These are phyloP conservation scores for Kazachstania bromeliacearum DNA, from an alignment of 805 yeast species.

Conservation along the genomic window DNA sequence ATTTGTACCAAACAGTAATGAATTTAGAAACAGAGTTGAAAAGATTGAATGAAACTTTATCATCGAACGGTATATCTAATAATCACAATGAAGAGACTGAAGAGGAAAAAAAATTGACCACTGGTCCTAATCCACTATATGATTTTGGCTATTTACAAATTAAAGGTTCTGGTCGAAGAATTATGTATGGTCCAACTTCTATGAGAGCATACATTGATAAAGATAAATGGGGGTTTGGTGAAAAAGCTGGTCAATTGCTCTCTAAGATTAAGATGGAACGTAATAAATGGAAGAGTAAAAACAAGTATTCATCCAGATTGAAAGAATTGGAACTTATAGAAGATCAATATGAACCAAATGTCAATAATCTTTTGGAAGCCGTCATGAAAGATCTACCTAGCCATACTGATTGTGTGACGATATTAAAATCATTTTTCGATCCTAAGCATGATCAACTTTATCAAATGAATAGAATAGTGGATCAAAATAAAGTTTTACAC, in stretches of 20 bases:
- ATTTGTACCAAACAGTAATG: not conserved
- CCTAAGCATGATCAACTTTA: constrained; percentile 9
- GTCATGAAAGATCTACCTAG: constrained; percentile 14
- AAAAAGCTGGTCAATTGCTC: constrained; percentile 17
- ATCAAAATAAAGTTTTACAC: constrained; percentile 13
- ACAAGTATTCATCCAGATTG: constrained; percentile 8
- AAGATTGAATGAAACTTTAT: not conserved
- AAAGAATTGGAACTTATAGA: constrained; percentile 15
- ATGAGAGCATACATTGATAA: constrained; percentile 12
- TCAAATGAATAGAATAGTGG: constrained; percentile 11
- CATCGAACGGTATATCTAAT: not conserved
- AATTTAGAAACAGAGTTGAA: constrained; percentile 1
- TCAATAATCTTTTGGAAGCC: not conserved
- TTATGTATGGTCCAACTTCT: constrained; percentile 27
- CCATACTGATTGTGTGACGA: constrained; percentile 7
- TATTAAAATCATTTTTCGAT: constrained; percentile 12
- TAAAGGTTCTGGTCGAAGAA: constrained; percentile 16
- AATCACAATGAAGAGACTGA: not conserved
- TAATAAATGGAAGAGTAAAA: constrained; percentile 13
- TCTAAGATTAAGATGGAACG: constrained; percentile 19
- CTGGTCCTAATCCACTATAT: constrained; percentile 8
- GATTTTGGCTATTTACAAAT: constrained; percentile 9
- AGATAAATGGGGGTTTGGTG: constrained; percentile 13
- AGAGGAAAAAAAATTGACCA: constrained; percentile 4
- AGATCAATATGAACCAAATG: not conserved